Base-by-base conservation (phyloP, 176 grass and related monocot genomes). In the Phoenix roebelenii region DNA sequence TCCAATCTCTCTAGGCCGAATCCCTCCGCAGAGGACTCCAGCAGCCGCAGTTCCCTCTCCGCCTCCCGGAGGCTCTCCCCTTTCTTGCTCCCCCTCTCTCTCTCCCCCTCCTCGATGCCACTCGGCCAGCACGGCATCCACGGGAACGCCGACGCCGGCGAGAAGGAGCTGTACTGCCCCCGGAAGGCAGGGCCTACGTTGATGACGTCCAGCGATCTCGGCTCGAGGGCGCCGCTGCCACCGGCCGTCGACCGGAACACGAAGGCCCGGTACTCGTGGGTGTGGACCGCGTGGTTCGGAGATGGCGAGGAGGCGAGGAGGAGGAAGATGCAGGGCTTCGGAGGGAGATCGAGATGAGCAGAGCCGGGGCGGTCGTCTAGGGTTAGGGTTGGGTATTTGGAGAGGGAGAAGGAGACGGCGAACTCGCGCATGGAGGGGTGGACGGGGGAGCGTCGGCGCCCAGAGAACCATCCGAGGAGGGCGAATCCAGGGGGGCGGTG, bases 401-500 rank as follows among this genome's bases (percentile, higher is more conserved):
- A 64, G 50, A 89, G 54, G 22, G 77, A 85, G 70, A 52, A 32
- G 25, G 86, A 72, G 26, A 78, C 48, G 52, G 70, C 25, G 6
- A 58, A 12, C 81, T 89, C 86, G 24, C 77, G 70, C 81, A 84
- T 89, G 74, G 81, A 78, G 32, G 74, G 66, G 61, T 77, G 81
- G 53, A 84, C 70, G 3, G 66, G 53, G 35, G 86, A 53, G 35
- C 64, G 74, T 60, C 86, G 78, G 54, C 86, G 81, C 28, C 77
- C 80, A 48, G 86, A 89, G 81, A 85, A 89, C 77, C 80, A 89
- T 50, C 86, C 86, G 18, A 85, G 14, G 18, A 62, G 25, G 59
- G 51, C 55, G 24, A 25, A 17, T 24, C 50, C 49, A 7, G 70
- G 59, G 51, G 18, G 39, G 22, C 35, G 35, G 35, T 44, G 35